These are phyloP conservation scores for Saccharomyces cerevisiae DNA, from an alignment of 805 yeast genomes.

Conservation along the genomic window DNA sequence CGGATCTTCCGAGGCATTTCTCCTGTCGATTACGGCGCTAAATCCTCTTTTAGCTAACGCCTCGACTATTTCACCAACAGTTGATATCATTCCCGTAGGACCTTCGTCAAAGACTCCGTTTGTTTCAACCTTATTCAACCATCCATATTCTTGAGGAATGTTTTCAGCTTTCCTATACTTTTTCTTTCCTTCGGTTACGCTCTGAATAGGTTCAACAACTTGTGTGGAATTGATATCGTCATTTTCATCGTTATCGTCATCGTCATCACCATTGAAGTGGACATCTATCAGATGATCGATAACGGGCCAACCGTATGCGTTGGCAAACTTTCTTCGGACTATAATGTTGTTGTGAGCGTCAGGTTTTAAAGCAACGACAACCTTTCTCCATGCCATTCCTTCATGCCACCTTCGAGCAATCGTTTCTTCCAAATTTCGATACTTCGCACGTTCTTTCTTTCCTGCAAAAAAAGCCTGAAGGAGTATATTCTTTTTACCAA, in stretches of 20 bases:
- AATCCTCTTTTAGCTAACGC: conserved; percentile 32
- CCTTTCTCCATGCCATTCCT: conserved; percentile 83
- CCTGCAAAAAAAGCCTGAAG: conserved; percentile 29
- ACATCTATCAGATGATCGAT: conserved; percentile 54
- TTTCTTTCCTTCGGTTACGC: not conserved
- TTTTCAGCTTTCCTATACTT: conserved; percentile 7
- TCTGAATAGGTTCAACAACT: not conserved
- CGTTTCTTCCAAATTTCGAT: conserved; percentile 38
- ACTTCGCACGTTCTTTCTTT: conserved; percentile 1
- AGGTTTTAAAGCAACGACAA: conserved; percentile 73
- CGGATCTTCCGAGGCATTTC: conserved; percentile 1
- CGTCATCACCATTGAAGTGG: conserved; percentile 40
- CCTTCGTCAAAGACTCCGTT: conserved; percentile 44
- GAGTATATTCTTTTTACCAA: conserved; percentile 20
- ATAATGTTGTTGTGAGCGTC: conserved; percentile 93
- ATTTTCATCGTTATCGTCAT: conserved; percentile 1
- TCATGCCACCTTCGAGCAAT: conserved; percentile 87
- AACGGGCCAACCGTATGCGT: conserved; percentile 82
- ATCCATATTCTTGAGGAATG: conserved; percentile 30
- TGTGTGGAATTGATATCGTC: not conserved
- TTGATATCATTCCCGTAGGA: conserved; percentile 62
- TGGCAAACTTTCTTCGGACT: conserved; percentile 79
- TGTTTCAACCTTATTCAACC: conserved; percentile 40
- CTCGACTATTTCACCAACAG: conserved; percentile 52
- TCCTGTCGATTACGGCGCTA: not conserved